These are phyloP conservation scores for Chaetomiaceae sp. DNA, from an alignment of 2,329 filamentous ascomycete genomes.

Conservation along the genomic window DNA sequence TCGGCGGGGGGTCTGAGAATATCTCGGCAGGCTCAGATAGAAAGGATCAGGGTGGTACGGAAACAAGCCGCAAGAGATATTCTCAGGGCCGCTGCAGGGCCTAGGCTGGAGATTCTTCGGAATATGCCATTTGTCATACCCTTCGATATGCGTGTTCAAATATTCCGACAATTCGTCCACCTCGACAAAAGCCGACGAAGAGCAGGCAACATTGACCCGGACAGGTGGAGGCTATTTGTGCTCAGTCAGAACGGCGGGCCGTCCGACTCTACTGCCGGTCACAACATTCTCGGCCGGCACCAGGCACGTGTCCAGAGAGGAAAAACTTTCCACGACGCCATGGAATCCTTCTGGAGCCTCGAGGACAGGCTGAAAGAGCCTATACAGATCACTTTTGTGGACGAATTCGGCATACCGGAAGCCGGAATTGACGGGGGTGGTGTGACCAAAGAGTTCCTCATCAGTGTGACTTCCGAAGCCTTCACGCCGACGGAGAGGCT, in stretches of 20 bases:
- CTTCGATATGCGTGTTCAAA: slow-evolving; percentile 83
- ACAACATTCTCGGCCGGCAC: slow-evolving; percentile 53
- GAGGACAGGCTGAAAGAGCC: slow-evolving; percentile 85
- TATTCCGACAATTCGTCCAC: slow-evolving; percentile 88
- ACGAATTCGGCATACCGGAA: slow-evolving; percentile 80
- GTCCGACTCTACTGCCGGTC: slow-evolving; percentile 26
- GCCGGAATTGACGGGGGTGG: slow-evolving; percentile 96
- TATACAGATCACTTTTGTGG: slow-evolving; percentile 94
- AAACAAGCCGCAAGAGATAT: slow-evolving; percentile 64
- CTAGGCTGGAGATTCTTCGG: slow-evolving; percentile 82
- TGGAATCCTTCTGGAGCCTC: slow-evolving; percentile 73
- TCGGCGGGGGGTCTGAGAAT: slow-evolving; percentile 53
- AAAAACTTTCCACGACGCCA: slow-evolving; percentile 80
- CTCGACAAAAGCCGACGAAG: slow-evolving; percentile 73
- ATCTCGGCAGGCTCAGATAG: slow-evolving; percentile 59
- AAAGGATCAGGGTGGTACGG: slow-evolving; percentile 60
- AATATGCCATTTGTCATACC: slow-evolving; percentile 98
- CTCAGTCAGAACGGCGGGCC: slow-evolving; percentile 37
- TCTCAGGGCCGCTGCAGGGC: slow-evolving; percentile 72
- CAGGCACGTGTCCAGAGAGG: slow-evolving; percentile 76
- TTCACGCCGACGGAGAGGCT: slow-evolving; percentile 62
- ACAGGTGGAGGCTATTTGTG: slow-evolving; percentile 66
- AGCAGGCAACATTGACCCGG: slow-evolving; percentile 64
- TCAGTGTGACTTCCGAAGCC: slow-evolving; percentile 78
- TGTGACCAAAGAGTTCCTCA: slow-evolving; percentile 96